phyloP scores from a whole-genome alignment of 352 stramenopile genomes.

The Stramenopiles sp. region DNA sequence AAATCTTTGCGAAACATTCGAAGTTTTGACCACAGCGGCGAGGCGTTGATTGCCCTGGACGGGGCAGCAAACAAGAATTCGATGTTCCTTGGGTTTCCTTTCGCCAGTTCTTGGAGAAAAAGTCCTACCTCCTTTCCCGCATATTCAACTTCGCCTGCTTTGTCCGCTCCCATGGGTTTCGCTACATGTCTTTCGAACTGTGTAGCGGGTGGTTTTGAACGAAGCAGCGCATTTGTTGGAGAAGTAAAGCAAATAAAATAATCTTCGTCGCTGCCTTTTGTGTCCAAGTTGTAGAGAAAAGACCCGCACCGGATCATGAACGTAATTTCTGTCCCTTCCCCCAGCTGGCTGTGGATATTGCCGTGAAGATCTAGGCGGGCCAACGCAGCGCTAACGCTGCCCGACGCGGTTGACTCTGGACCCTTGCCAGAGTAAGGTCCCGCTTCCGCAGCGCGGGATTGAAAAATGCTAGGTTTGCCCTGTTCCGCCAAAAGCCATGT shows the following conservation, averaged over 20 bases:
- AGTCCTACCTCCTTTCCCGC: neutral
- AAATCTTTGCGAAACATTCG: neutral
- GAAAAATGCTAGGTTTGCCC: too few relatives aligned
- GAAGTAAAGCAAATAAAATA: neutral
- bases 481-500: neutral
- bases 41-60: neutral
- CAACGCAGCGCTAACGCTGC: neutral
- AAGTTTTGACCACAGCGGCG: neutral
- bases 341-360: neutral
- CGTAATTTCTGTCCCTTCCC: neutral
- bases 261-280: neutral
- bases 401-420: neutral
- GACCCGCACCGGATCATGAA: neutral
- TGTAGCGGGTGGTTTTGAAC: neutral
- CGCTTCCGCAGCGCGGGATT: neutral
- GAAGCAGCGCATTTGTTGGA: neutral
- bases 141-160: slow-evolving; percentile 4
- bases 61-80: neutral
- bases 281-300: neutral
- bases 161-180: neutral
- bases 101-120: neutral
- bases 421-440: neutral
- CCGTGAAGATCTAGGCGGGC: neutral
- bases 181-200: neutral
- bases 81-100: neutral